Conservation (phyloP, 306 rosid species). For the Gleditsia sinensis region DNA sequence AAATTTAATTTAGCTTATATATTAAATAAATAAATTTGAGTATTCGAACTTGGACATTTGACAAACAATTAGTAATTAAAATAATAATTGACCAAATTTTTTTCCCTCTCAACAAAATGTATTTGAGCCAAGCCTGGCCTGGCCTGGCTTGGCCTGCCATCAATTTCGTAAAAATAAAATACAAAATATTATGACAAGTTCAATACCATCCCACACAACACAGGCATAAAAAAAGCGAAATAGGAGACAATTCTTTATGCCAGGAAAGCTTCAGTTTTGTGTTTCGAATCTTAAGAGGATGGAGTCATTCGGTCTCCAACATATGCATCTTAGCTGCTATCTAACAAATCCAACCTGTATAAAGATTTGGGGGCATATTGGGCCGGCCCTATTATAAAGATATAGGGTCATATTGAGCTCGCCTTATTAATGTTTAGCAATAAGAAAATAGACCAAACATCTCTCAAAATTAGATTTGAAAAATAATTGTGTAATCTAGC, state of each 20-base stretch:
- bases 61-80: too few relatives aligned
- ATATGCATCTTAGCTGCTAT: constrained; percentile 44
- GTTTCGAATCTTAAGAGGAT: constrained; percentile 19
- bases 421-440: too few relatives aligned
- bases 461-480: too few relatives aligned
- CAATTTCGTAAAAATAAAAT: background rate
- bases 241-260: background rate
- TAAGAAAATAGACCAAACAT: too few relatives aligned
- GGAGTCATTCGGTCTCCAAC: constrained; percentile 26
- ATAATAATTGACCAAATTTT: too few relatives aligned
- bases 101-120: too few relatives aligned
- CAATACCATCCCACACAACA: background rate
- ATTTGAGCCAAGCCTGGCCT: background rate
- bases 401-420: background rate
- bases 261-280: background rate
- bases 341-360: constrained; percentile 58
- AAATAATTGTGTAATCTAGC: too few relatives aligned
- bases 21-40: background rate
- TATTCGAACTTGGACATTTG: too few relatives aligned
- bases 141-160: too few relatives aligned
- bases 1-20: background rate
- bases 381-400: background rate
- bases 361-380: background rate
- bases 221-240: background rate
- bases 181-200: background rate